Evolutionary conservation across 2,329 filamentous ascomycete species (phyloP).

Genomic region (Fusarium ramigenum): DNA sequence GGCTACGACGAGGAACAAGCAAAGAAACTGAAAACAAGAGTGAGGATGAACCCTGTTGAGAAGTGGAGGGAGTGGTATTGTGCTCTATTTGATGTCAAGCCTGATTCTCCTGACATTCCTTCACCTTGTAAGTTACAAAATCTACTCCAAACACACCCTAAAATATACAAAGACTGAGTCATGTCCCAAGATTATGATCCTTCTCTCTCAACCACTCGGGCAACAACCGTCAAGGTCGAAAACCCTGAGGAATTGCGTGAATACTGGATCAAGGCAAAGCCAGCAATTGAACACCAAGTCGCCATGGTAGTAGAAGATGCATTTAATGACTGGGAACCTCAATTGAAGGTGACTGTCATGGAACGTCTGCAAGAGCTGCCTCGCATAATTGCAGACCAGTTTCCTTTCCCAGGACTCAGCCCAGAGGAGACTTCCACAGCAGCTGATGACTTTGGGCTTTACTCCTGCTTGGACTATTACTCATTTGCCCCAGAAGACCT

Average conservation of each 20-base stretch:
- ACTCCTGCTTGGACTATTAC: not conserved
- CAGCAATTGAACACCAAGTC: conserved; percentile 8
- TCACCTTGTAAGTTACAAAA: conserved; percentile 38
- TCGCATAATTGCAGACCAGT: not conserved
- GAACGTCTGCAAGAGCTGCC: conserved; percentile 17
- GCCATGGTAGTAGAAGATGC: conserved; percentile 10
- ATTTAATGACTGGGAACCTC: conserved; percentile 2
- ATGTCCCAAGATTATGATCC: conserved; percentile 12
- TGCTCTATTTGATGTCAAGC: conserved; percentile 26
- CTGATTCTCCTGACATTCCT: conserved; percentile 30
- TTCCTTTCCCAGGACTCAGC: conserved; percentile 20
- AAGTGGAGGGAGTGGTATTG: conserved; percentile 38
- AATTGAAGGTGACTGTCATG: conserved; percentile 13
- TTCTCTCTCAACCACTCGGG: not conserved
- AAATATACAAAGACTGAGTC: not conserved
- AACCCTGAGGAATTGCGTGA: conserved; percentile 7
- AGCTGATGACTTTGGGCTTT: not conserved
- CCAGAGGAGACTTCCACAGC: conserved; percentile 21
- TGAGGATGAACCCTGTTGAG: not conserved
- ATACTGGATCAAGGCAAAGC: conserved; percentile 14
- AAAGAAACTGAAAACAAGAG: conserved; percentile 27
- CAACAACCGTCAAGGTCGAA: not conserved
- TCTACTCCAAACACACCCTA: not conserved
- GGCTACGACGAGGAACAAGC: conserved; percentile 40
- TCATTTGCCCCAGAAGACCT: not conserved